Evolutionary conservation across 164 flowering plant species (phyloP).

Genomic region (Tinospora cordifolia): DNA sequence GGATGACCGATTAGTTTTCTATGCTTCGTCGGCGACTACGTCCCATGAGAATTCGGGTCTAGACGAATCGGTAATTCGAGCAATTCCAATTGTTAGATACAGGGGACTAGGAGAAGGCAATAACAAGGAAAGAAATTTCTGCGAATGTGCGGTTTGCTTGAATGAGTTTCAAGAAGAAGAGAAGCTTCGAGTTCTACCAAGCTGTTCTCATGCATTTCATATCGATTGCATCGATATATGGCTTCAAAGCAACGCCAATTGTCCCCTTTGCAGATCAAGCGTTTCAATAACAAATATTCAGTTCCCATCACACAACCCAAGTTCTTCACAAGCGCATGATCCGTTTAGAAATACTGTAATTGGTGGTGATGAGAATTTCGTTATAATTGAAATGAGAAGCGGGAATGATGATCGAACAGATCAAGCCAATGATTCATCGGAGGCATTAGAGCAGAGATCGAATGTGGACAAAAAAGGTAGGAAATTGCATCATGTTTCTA

Average conservation of each 20-base stretch:
- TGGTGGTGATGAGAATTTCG: conserved; percentile 44
- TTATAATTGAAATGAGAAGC: conserved; percentile 50
- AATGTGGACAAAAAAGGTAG: conserved; percentile 23
- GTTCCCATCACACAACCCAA: conserved; percentile 23
- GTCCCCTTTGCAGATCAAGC: conserved; percentile 85
- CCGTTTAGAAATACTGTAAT: conserved; percentile 22
- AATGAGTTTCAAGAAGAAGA: conserved; percentile 74
- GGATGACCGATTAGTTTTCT: conserved; percentile 28
- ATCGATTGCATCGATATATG: conserved; percentile 91
- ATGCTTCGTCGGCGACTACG: conserved; percentile 18
- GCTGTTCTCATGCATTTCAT: conserved; percentile 73
- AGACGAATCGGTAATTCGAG: conserved; percentile 58
- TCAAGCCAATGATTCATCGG: too few species aligned
- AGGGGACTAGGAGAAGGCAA: conserved; percentile 20
- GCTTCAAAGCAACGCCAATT: conserved; percentile 82
- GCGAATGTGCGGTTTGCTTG: conserved; percentile 84
- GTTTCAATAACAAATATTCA: conserved; percentile 30
- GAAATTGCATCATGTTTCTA: conserved; percentile 37
- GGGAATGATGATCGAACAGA: conserved; percentile 21
- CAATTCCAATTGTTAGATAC: conserved; percentile 62
- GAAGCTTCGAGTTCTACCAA: conserved; percentile 64
- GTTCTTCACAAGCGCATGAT: conserved; percentile 28
- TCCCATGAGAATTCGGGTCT: conserved; percentile 39
- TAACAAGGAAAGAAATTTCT: conserved; percentile 17
- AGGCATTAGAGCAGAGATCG: conserved; percentile 27